phyloP scores from a whole-genome alignment of 2,329 filamentous ascomycete species.

The Talaromyces amestolkiae region DNA sequence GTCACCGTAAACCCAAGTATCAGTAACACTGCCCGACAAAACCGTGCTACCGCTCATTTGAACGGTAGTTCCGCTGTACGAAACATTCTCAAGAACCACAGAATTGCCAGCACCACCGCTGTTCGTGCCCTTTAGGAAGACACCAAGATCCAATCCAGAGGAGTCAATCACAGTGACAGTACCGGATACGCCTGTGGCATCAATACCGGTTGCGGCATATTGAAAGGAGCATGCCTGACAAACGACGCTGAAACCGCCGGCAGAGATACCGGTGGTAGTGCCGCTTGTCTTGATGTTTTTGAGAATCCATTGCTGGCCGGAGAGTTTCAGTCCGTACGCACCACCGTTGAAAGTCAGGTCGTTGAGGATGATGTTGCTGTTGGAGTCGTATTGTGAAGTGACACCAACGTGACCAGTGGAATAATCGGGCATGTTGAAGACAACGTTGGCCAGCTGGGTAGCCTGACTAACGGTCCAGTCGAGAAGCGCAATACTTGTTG shows the following conservation, averaged over 20 bases:
- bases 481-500: slow-evolving; percentile 27
- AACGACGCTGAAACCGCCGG: slow-evolving; percentile 30
- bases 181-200: slow-evolving; percentile 30
- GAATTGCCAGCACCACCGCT: slow-evolving; percentile 33
- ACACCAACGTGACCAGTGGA: slow-evolving; percentile 30
- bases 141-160: slow-evolving; percentile 25
- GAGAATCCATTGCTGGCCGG: slow-evolving; percentile 35
- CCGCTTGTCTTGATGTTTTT: slow-evolving; percentile 59
- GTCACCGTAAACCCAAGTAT: slow-evolving; percentile 37
- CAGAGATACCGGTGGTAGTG: slow-evolving; percentile 54
- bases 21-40: slow-evolving; percentile 24
- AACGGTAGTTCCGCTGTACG: slow-evolving; percentile 30
- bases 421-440: slow-evolving; percentile 33
- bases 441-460: slow-evolving; percentile 32
- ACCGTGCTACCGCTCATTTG: slow-evolving; percentile 27
- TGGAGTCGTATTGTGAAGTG: slow-evolving; percentile 19
- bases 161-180: slow-evolving; percentile 33
- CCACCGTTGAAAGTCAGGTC: slow-evolving; percentile 28
- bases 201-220: slow-evolving; percentile 28
- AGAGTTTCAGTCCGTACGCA: slow-evolving; percentile 29
- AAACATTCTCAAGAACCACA: slow-evolving; percentile 28
- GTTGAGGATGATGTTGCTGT: slow-evolving; percentile 21
- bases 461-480: slow-evolving; percentile 38
- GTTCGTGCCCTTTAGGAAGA: slow-evolving; percentile 28
- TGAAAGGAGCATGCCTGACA: slow-evolving; percentile 30